Conservation (phyloP, 306 rosid genomes). For the Bauhinia variegata region DNA sequence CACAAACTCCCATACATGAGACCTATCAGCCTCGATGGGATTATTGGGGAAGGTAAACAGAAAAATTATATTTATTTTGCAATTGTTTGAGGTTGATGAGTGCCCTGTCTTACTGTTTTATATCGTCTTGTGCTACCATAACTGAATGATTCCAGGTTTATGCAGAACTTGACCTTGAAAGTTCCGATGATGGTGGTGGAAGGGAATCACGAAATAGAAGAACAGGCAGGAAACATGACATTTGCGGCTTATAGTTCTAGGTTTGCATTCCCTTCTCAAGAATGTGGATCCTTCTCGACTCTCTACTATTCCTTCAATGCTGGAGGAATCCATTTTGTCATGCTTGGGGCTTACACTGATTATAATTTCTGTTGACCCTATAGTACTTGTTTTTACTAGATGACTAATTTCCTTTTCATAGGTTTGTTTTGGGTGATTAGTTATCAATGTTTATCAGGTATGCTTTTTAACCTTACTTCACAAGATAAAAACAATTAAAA, state of each 20-base stretch:
- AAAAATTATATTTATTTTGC: constrained; percentile 11
- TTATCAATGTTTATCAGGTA: constrained; percentile 3
- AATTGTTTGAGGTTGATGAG: constrained; percentile 12
- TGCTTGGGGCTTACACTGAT: constrained; percentile 80
- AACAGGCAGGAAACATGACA: constrained; percentile 57
- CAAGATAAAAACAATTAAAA: constrained; percentile 4
- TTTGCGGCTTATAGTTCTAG: constrained; percentile 83
- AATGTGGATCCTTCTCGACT: constrained; percentile 80
- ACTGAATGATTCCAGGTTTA: constrained; percentile 60
- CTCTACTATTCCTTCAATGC: constrained; percentile 84
- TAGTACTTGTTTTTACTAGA: constrained; percentile 12
- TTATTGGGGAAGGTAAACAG: constrained; percentile 83
- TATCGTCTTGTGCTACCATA: constrained; percentile 25
- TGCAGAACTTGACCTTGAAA: constrained; percentile 73
- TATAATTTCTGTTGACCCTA: constrained; percentile 30
- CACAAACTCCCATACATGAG: constrained; percentile 76
- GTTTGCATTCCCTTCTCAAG: constrained; percentile 84
- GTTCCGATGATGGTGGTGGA: constrained; percentile 88
- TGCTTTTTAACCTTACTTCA: constrained; percentile 19
- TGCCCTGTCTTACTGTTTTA: neutral
- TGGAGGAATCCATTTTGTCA: constrained; percentile 83
- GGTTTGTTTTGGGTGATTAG: constrained; percentile 10
- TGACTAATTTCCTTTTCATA: neutral
- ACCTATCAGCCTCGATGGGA: constrained; percentile 94
- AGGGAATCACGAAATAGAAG: constrained; percentile 87